Percentiles rank a stretch among this genome's conserved stretches.
Conservation (phyloP, 805 yeast genomes). For the Suhomyces pyralidae region DNA sequence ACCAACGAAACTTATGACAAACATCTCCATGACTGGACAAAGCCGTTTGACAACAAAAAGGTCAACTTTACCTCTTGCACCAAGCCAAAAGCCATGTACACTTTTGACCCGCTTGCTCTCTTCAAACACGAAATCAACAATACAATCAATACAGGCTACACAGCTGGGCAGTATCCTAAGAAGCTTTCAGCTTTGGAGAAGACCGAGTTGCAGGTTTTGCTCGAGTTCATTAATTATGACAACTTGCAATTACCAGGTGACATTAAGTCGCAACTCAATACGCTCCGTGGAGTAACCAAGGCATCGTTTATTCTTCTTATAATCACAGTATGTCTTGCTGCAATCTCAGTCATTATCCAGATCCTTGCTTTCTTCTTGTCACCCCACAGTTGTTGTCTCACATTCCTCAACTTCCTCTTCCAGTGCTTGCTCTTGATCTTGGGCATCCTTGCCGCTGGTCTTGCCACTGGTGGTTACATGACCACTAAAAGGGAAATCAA, state of each 20-base stretch:
- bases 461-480: slow-evolving; percentile 61
- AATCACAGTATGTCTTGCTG: slow-evolving; percentile 30
- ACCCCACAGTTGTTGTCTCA: slow-evolving; percentile 45
- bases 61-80: slow-evolving; percentile 49
- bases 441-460: slow-evolving; percentile 47
- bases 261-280: slow-evolving; percentile 43
- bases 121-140: slow-evolving; percentile 31
- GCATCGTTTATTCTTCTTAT: slow-evolving; percentile 52
- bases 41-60: slow-evolving; percentile 22
- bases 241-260: slow-evolving; percentile 52
- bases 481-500: slow-evolving; percentile 52
- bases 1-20: slow-evolving; percentile 2
- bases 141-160: slow-evolving; percentile 20
- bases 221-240: slow-evolving; percentile 22
- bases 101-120: slow-evolving; percentile 49
- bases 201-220: slow-evolving; percentile 19
- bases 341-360: slow-evolving; percentile 49
- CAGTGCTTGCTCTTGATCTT: slow-evolving; percentile 45
- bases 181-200: slow-evolving; percentile 11
- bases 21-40: slow-evolving; percentile 1
- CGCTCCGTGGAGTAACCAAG: slow-evolving; percentile 47
- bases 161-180: slow-evolving; percentile 21
- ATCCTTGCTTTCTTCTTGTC: slow-evolving; percentile 38
- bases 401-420: slow-evolving; percentile 43
- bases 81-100: slow-evolving; percentile 51